These are phyloP conservation scores for Coemansia sp. DNA, from an alignment of 192 early-diverging fungal genomes.

Conservation along the genomic window DNA sequence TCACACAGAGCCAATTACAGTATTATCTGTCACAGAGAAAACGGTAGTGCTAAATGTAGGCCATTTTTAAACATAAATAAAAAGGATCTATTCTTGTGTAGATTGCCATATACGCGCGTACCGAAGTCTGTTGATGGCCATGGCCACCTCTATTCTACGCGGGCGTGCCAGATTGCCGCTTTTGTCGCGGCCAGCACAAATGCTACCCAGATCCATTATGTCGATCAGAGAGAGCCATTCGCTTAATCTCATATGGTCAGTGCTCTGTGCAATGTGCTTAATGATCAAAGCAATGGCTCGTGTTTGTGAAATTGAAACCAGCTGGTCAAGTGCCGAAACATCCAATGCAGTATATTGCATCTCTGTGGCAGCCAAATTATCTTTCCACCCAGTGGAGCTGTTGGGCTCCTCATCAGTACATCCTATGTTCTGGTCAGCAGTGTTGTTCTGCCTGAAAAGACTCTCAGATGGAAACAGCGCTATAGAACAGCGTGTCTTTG, in stretches of 20 bases:
- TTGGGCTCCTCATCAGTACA: background rate
- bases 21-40: too few species aligned
- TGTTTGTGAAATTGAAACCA: constrained; percentile 56
- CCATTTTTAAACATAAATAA: background rate
- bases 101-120: constrained; percentile 13
- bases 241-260: constrained; percentile 26
- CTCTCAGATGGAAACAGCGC: constrained; percentile 21
- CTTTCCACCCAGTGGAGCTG: background rate
- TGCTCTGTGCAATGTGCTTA: constrained; percentile 5
- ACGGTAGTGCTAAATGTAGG: too few species aligned
- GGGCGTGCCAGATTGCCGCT: constrained; percentile 55
- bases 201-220: constrained; percentile 24
- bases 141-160: constrained; percentile 52
- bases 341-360: constrained; percentile 29
- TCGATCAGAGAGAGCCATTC: constrained; percentile 35
- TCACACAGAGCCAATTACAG: too few species aligned
- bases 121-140: constrained; percentile 54
- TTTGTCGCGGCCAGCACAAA: constrained; percentile 17
- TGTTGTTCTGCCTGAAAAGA: background rate
- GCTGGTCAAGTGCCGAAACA: constrained; percentile 59
- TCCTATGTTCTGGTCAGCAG: background rate
- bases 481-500: constrained; percentile 32
- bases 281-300: constrained; percentile 52
- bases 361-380: background rate
- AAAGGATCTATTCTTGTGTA: background rate